phyloP scores from a whole-genome alignment of 192 early-diverging fungal species.

The Backusella morwellensis region DNA sequence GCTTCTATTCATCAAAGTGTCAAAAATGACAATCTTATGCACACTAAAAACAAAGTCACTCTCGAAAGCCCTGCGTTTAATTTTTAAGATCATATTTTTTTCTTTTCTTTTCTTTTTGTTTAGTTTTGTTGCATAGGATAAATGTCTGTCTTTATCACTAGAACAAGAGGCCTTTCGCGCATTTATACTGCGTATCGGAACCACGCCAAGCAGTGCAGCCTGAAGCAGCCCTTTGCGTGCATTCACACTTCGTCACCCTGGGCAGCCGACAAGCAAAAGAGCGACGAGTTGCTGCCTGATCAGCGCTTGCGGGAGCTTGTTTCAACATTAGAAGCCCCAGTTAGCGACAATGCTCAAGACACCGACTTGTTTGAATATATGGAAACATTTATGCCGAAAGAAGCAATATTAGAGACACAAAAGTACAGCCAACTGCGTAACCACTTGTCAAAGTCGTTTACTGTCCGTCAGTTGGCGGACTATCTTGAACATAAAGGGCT shows the following conservation, averaged over 20 bases:
- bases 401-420: not conserved
- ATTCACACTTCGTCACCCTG: not conserved
- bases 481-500: conserved; percentile 3
- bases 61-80: not conserved
- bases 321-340: not conserved
- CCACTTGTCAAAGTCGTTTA: not conserved
- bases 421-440: not conserved
- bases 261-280: not conserved
- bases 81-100: not conserved
- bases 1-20: not conserved
- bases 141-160: not conserved
- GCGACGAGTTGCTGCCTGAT: not conserved
- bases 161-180: not conserved
- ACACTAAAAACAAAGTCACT: not conserved
- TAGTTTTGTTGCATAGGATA: not conserved
- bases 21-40: not conserved
- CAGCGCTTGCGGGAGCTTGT: not conserved
- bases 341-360: not conserved
- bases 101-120: not conserved
- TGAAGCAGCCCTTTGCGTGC: not conserved
- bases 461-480: not conserved
- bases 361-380: not conserved
- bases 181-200: not conserved
- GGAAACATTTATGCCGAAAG: not conserved
- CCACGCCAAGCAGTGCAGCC: not conserved